Evolutionary conservation across 106 monocot genomes (phyloP).

Genomic region (Cymbidium sinense): DNA sequence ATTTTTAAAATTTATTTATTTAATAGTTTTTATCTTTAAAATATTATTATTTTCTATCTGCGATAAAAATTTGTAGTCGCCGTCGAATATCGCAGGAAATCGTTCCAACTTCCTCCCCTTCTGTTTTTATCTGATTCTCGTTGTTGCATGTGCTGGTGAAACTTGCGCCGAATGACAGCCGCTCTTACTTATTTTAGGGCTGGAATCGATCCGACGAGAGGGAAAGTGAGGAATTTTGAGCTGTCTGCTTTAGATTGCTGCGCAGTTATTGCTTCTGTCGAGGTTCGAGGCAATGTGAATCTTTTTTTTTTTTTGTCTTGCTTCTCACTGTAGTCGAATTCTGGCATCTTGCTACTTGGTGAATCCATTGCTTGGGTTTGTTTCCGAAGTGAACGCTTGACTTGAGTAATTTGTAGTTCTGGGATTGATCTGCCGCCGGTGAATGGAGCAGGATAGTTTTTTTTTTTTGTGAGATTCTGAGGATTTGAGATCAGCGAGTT

Average conservation of each 20-base stretch:
- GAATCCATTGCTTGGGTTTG: neutral
- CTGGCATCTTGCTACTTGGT: neutral
- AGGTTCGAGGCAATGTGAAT: neutral
- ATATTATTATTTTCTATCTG: no score
- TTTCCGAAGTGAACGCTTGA: neutral
- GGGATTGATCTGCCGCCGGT: neutral
- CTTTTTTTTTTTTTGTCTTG: neutral
- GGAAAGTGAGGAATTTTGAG: neutral
- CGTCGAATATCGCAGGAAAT: neutral
- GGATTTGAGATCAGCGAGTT: neutral
- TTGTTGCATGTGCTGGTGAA: neutral
- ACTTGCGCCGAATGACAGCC: neutral
- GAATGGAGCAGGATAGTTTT: neutral
- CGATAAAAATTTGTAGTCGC: neutral
- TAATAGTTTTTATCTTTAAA: no score
- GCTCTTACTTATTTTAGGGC: neutral
- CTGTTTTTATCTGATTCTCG: neutral
- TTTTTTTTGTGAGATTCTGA: neutral
- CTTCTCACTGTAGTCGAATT: neutral
- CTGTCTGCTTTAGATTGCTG: neutral
- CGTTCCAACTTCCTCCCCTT: neutral
- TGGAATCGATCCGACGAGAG: neutral
- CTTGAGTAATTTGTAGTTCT: neutral
- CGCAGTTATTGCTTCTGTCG: neutral
- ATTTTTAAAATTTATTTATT: no score